These are phyloP conservation scores for Blastomyces percursus DNA, from an alignment of 2,329 filamentous ascomycete genomes.

Conservation along the genomic window DNA sequence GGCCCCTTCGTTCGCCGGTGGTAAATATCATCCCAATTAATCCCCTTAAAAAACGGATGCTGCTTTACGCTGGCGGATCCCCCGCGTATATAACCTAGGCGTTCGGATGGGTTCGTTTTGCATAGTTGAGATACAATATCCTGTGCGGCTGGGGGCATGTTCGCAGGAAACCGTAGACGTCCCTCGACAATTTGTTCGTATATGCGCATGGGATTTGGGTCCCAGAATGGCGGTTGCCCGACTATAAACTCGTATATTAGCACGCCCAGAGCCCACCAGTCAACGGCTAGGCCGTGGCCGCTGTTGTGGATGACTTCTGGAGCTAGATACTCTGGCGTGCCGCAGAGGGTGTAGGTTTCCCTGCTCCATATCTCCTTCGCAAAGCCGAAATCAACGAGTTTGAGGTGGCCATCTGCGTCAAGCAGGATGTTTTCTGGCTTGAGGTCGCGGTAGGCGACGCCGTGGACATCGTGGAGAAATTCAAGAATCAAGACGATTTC, in stretches of 20 bases:
- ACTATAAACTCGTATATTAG: slow-evolving; percentile 58
- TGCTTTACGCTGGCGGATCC: slow-evolving; percentile 49
- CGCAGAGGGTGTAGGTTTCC: slow-evolving; percentile 56
- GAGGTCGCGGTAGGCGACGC: slow-evolving; percentile 55
- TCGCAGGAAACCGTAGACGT: slow-evolving; percentile 48
- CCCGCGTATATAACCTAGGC: slow-evolving; percentile 52
- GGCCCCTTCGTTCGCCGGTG: slow-evolving; percentile 49
- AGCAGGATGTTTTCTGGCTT: slow-evolving; percentile 59
- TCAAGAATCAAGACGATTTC: slow-evolving; percentile 56
- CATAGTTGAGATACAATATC: slow-evolving; percentile 52
- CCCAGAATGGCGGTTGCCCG: slow-evolving; percentile 58
- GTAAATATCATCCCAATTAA: slow-evolving; percentile 54
- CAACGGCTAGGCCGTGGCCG: slow-evolving; percentile 54
- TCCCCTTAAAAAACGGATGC: slow-evolving; percentile 51
- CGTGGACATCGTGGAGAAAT: slow-evolving; percentile 52
- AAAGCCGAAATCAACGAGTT: slow-evolving; percentile 58
- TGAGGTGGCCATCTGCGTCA: slow-evolving; percentile 54
- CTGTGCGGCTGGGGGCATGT: slow-evolving; percentile 48
- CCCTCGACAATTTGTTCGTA: slow-evolving; percentile 59
- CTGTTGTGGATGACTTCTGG: slow-evolving; percentile 57
- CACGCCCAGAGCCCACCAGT: slow-evolving; percentile 60
- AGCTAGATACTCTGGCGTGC: slow-evolving; percentile 56
- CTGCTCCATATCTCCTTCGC: slow-evolving; percentile 49
- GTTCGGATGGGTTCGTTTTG: slow-evolving; percentile 52
- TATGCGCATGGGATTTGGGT: slow-evolving; percentile 58